A percentile compares a stretch with the other conserved stretches of the same genome.
Conservation (phyloP, 805 yeast species). For the Brettanomyces sp. region DNA sequence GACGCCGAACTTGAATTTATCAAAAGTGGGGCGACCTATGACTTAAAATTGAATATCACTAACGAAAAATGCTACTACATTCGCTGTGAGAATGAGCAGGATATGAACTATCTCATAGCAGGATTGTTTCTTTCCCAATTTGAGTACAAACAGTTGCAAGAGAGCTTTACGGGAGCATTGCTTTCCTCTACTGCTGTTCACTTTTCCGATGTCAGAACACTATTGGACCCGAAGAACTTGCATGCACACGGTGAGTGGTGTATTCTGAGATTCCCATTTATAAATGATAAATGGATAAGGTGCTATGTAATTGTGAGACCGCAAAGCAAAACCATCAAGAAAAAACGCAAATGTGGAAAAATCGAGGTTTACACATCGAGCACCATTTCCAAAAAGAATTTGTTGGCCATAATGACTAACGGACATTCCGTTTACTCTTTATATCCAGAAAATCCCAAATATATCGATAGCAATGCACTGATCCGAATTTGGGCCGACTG, state of each 20-base stretch:
- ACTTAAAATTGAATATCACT: slow-evolving; percentile 17
- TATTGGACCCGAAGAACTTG: slow-evolving; percentile 41
- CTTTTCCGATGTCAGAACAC: slow-evolving; percentile 49
- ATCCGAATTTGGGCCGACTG: slow-evolving; percentile 49
- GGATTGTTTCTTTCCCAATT: slow-evolving; percentile 45
- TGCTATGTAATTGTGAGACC: slow-evolving; percentile 45
- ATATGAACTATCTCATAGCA: slow-evolving; percentile 27
- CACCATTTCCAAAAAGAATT: slow-evolving; percentile 38
- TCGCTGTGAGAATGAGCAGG: slow-evolving; percentile 17
- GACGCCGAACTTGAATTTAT: slow-evolving; percentile 27
- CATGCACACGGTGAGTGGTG: slow-evolving; percentile 48
- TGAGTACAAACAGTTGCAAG: slow-evolving; percentile 48
- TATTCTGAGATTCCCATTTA: slow-evolving; percentile 48
- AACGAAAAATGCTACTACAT: slow-evolving; percentile 15
- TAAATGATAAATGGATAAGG: slow-evolving; percentile 50
- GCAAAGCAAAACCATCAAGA: background rate
- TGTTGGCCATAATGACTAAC: slow-evolving; percentile 39
- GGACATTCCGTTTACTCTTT: slow-evolving; percentile 42
- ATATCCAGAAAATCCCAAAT: slow-evolving; percentile 47
- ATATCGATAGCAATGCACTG: slow-evolving; percentile 49
- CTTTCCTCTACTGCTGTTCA: slow-evolving; percentile 47
- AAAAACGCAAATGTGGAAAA: slow-evolving; percentile 33
- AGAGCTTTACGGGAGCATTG: slow-evolving; percentile 57
- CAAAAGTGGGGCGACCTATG: slow-evolving; percentile 5
- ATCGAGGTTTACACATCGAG: slow-evolving; percentile 44